phyloP scores from a whole-genome alignment of 441 rosid species.

The Populus tomentosa region DNA sequence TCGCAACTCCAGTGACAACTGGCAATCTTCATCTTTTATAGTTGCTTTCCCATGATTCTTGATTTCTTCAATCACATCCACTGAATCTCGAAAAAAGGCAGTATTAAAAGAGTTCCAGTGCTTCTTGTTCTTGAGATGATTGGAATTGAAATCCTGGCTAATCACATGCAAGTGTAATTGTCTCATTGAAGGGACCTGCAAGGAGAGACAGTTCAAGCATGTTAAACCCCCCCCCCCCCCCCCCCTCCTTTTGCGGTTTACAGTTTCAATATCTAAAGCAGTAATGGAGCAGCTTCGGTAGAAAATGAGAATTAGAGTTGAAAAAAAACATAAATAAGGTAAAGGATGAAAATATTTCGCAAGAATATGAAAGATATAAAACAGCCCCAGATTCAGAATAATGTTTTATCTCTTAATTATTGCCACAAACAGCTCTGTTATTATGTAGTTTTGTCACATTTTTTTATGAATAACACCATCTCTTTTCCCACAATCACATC shows the following conservation, averaged over 20 bases:
- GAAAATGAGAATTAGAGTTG: neutral
- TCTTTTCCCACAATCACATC: neutral
- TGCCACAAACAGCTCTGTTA: neutral
- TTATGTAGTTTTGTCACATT: neutral
- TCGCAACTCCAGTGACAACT: slow-evolving; percentile 67
- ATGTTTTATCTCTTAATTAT: neutral
- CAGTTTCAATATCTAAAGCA: neutral
- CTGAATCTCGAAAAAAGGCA: slow-evolving; percentile 73
- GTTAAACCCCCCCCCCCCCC: too few species aligned
- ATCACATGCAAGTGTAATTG: slow-evolving; percentile 93
- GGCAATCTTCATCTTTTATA: slow-evolving; percentile 34
- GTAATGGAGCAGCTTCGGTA: neutral
- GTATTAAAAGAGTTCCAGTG: slow-evolving; percentile 93
- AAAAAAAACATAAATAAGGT: neutral
- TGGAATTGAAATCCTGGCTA: slow-evolving; percentile 88
- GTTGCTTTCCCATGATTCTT: slow-evolving; percentile 51
- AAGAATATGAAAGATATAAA: neutral
- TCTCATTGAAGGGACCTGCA: slow-evolving; percentile 82
- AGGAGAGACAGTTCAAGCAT: slow-evolving; percentile 2
- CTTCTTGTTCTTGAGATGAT: slow-evolving; percentile 76
- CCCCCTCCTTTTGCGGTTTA: neutral
- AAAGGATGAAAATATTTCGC: neutral
- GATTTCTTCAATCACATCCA: slow-evolving; percentile 75
- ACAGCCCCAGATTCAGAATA: neutral
- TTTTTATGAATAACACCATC: neutral